Evolutionary conservation across 352 stramenopile genomes (phyloP).

Genomic region (Phytopythium kandeliae): DNA sequence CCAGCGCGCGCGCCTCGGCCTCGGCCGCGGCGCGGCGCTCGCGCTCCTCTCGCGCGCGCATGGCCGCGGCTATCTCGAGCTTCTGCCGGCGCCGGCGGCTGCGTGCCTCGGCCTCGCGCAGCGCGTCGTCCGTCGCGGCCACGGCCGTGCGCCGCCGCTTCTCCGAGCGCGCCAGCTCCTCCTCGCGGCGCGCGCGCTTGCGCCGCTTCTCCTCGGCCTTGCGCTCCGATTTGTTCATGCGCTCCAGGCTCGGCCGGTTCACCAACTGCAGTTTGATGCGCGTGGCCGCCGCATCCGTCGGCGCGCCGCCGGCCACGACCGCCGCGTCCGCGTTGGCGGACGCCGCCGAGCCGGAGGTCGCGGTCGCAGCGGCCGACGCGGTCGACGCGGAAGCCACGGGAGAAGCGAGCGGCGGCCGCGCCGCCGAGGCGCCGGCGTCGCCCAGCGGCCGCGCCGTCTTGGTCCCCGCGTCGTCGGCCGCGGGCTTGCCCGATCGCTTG

Average conservation of each 20-base stretch:
- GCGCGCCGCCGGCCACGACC: background rate
- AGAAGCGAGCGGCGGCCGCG: conserved; percentile 2
- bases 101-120: conserved; percentile 71
- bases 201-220: conserved; percentile 83
- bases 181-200: conserved; percentile 63
- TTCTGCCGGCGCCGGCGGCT: conserved; percentile 66
- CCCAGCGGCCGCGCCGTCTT: background rate
- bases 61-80: conserved; percentile 58
- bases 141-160: conserved; percentile 73
- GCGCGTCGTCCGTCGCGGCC: conserved; percentile 69
- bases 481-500: background rate
- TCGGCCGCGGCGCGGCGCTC: conserved; percentile 49
- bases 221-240: conserved; percentile 81
- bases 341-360: no score
- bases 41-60: conserved; percentile 53
- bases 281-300: conserved; percentile 32
- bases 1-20: conserved; percentile 31
- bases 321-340: no score
- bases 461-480: background rate
- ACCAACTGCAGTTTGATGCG: conserved; percentile 65
- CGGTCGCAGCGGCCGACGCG: no score
- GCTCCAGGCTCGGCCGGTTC: conserved; percentile 55
- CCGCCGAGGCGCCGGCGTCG: conserved; percentile 1
- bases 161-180: conserved; percentile 71
- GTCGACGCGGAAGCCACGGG: background rate